Base-by-base conservation (phyloP, 371 early-diverging fungal genomes). In the Rhizopus delemar region DNA sequence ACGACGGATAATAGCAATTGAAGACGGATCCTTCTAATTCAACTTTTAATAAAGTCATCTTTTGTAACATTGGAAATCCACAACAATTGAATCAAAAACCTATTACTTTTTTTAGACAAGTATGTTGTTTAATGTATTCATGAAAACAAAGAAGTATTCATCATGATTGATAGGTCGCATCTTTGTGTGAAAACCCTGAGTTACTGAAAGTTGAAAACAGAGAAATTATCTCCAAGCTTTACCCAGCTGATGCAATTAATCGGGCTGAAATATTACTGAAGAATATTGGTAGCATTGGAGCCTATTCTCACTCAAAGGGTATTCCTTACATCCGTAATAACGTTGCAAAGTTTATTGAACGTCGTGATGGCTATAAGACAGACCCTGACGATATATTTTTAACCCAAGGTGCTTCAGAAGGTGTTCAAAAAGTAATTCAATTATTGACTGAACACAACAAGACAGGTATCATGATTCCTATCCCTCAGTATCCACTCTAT, bases 31-130 rank as follows among this genome's bases (percentile, higher is more conserved):
- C 68, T 45, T 86, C 50, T 57, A 65, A 68, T 8, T 78, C 89
- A 33, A 87, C 90, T 3, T 98, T 97, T 71, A 76, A 84, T 41
- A 74, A 80, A 38, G 85, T 96, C 60, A 88, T 91, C 41, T 87
- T 85, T 67, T 95, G 96, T 82, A 98, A 98, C 74, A 97, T 98
- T 65, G 99, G 99, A 61, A 98, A 98, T 78, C 99, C 99, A 41
- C 98, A 98, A 76, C 93, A 94, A 73, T 84, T 98, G 8, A 72
- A 82, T 41, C 98, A 98, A 76, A 87, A 88, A 63, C 98, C 98
- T 22, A 92, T 98, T 71, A 94, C 99, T 22, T 98, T 96, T 69
- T 90, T 94, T 81, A 90, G 99, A 59, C 97, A 98, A 83, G 93
- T 91, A 80, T 62, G 34, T 33, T 2, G 1, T 43, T 43, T 43